These are phyloP conservation scores for Saprolegnia diclina DNA, from an alignment of 352 stramenopile genomes.

Conservation along the genomic window DNA sequence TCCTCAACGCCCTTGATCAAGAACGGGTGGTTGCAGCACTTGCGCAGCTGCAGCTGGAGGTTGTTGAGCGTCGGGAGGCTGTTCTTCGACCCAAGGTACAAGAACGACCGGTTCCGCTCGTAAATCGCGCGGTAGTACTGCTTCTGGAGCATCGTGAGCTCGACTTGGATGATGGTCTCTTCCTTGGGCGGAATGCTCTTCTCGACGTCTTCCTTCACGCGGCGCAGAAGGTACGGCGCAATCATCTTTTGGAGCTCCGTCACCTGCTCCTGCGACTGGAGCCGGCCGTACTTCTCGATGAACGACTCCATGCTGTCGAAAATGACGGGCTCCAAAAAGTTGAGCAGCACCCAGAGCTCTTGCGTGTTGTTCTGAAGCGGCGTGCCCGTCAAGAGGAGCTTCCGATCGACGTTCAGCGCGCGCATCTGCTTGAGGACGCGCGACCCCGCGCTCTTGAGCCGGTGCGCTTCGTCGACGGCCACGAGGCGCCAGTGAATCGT, in stretches of 20 bases:
- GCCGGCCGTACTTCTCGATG: constrained; percentile 90
- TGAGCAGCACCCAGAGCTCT: constrained; percentile 96
- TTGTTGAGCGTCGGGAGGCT: constrained; percentile 94
- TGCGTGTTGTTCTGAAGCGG: constrained; percentile 96
- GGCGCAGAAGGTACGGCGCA: constrained; percentile 92
- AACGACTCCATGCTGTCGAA: constrained; percentile 86
- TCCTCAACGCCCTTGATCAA: constrained; percentile 94
- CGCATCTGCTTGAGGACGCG: constrained; percentile 86
- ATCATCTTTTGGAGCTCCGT: constrained; percentile 91
- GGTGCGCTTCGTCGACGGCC: constrained; percentile 80
- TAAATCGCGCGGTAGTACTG: constrained; percentile 99
- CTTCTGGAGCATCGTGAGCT: constrained; percentile 98
- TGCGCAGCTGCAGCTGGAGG: constrained; percentile 98
- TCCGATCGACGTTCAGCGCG: constrained; percentile 78
- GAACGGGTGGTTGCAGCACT: constrained; percentile 99
- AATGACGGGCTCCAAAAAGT: constrained; percentile 94
- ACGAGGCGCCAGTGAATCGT: constrained; percentile 81
- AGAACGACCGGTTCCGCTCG: constrained; percentile 98
- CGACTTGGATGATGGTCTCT: constrained; percentile 94
- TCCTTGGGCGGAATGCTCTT: constrained; percentile 96
- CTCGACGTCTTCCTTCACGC: constrained; percentile 97
- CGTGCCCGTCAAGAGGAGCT: constrained; percentile 95
- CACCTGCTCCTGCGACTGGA: constrained; percentile 92
- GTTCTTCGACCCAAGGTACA: constrained; percentile 87
- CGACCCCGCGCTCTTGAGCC: constrained; percentile 70